Percentiles rank a stretch among this genome's conserved stretches.
Evolutionary conservation across 495 filamentous ascomycete species (phyloP).

Genomic region (Lasiosphaeria miniovina): DNA sequence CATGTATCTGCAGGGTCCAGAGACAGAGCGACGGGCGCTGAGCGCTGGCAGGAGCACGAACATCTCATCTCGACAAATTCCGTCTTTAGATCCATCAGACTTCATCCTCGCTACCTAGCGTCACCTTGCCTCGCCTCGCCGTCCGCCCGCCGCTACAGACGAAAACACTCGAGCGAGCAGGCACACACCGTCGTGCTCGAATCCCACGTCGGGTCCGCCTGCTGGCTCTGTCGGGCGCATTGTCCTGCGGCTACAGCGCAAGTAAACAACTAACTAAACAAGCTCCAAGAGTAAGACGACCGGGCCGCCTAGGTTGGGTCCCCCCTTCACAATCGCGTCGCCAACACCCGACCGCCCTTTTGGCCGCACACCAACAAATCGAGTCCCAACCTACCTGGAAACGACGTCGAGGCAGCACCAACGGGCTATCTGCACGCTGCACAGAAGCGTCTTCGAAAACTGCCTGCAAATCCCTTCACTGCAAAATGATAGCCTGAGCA

Average conservation of each 20-base stretch:
- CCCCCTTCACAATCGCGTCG: too few relatives aligned
- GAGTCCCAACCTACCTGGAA: too few relatives aligned
- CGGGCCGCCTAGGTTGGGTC: too few relatives aligned
- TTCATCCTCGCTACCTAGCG: background rate
- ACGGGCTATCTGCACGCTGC: background rate
- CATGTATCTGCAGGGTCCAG: background rate
- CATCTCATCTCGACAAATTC: conserved; percentile 15
- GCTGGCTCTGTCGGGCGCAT: conserved; percentile 4
- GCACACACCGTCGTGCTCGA: too few relatives aligned
- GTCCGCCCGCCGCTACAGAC: background rate
- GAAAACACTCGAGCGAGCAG: background rate
- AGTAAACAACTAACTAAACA: conserved; percentile 3
- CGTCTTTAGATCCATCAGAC: background rate
- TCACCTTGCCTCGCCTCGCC: conserved; percentile 5
- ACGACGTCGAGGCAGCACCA: too few relatives aligned
- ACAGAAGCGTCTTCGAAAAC: background rate
- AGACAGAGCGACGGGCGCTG: background rate
- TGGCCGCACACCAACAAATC: too few relatives aligned
- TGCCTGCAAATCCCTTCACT: conserved; percentile 6
- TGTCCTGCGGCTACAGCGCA: background rate
- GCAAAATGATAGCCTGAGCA: conserved; percentile 18
- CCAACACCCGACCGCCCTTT: too few relatives aligned
- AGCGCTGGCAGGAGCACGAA: background rate
- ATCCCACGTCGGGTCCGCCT: background rate
- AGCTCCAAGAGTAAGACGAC: background rate